phyloP scores from a whole-genome alignment of 306 rosid genomes.

The Delonix regia region DNA sequence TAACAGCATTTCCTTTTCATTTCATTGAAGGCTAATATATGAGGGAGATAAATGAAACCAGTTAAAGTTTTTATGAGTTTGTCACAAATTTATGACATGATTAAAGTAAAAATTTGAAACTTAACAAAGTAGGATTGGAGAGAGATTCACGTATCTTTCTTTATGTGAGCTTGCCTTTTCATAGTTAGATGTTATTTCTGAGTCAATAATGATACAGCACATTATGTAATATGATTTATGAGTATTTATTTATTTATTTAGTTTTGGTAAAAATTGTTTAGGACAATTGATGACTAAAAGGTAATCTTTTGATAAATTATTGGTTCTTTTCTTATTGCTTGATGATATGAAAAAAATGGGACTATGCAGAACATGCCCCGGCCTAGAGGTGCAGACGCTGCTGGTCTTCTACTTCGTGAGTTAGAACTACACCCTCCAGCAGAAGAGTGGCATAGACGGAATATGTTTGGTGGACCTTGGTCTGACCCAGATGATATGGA shows the following conservation, averaged over 20 bases:
- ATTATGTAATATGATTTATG: background rate
- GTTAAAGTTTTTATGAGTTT: conserved; percentile 24
- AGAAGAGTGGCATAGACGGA: conserved; percentile 94
- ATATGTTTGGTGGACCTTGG: conserved; percentile 91
- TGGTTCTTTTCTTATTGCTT: conserved; percentile 1
- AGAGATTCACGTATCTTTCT: conserved; percentile 22
- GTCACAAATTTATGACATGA: conserved; percentile 7
- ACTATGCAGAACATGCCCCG: conserved; percentile 83
- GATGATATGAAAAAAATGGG: conserved; percentile 19
- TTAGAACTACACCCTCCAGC: conserved; percentile 97
- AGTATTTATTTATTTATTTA: background rate
- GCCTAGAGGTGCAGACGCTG: conserved; percentile 95
- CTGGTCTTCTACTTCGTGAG: conserved; percentile 90
- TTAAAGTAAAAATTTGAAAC: conserved; percentile 21
- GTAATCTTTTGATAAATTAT: conserved; percentile 7
- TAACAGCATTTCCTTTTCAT: conserved; percentile 36
- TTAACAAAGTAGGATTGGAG: background rate
- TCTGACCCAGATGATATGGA: conserved; percentile 69
- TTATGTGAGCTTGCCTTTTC: background rate
- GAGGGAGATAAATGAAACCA: conserved; percentile 21
- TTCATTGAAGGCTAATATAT: conserved; percentile 4
- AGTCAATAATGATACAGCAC: conserved; percentile 22
- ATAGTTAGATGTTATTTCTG: conserved; percentile 9
- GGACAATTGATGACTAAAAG: conserved; percentile 1
- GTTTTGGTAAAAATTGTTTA: background rate